These are phyloP conservation scores for Rhodomyrtus psidioides DNA, from an alignment of 441 rosid genomes.

Conservation along the genomic window DNA sequence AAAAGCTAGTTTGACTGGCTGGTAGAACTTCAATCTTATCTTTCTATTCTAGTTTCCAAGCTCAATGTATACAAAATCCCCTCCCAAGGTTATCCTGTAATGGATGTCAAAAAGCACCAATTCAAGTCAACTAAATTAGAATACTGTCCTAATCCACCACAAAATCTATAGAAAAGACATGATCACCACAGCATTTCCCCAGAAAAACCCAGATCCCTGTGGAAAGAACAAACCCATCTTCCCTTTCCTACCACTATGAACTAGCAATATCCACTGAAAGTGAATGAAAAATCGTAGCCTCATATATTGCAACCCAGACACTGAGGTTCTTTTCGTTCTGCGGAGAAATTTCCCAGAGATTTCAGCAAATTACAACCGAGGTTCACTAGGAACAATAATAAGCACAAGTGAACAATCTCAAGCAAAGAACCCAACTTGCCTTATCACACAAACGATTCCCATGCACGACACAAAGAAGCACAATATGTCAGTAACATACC, in stretches of 20 bases:
- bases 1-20: not conserved
- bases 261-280: not conserved
- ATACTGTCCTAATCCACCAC: not conserved
- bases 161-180: not conserved
- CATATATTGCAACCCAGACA: not conserved
- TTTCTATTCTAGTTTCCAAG: not conserved
- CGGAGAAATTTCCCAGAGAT: not conserved
- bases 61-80: not conserved
- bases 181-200: not conserved
- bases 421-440: not conserved
- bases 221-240: not conserved
- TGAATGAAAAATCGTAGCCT: not conserved
- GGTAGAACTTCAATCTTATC: not conserved
- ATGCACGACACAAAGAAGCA: not conserved
- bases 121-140: not conserved
- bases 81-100: not conserved
- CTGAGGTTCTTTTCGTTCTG: not conserved
- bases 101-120: not conserved
- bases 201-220: not conserved
- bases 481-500: constrained; percentile 34
- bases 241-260: not conserved
- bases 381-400: not conserved
- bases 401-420: not conserved
- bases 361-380: not conserved
- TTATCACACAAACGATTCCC: not conserved